These are phyloP conservation scores for Silene conica DNA, from an alignment of 148 eudicot genomes.

Conservation along the genomic window DNA sequence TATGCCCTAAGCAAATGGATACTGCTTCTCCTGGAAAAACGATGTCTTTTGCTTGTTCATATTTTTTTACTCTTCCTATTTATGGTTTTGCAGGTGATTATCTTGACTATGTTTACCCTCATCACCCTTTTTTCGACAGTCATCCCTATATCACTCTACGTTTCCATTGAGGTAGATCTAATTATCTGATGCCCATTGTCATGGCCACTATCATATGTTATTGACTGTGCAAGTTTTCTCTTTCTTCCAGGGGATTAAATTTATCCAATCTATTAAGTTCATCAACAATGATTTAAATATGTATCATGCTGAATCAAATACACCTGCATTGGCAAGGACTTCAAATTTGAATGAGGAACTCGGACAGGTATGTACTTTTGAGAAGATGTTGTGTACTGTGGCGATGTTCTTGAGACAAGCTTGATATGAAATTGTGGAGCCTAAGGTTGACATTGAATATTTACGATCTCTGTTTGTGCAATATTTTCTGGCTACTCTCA, in stretches of 20 bases:
- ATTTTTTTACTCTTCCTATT: not conserved
- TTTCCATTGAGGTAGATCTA: conserved; percentile 81
- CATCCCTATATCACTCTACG: conserved; percentile 97
- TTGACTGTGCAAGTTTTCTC: conserved; percentile 12
- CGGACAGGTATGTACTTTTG: conserved; percentile 73
- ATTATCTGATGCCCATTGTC: conserved; percentile 11
- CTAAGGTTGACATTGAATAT: not conserved
- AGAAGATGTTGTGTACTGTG: not conserved
- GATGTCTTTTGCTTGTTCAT: not conserved
- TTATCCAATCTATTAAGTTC: conserved; percentile 81
- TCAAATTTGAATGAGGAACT: conserved; percentile 99
- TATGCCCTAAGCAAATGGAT: conserved; percentile 2
- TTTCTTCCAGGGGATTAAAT: conserved; percentile 74
- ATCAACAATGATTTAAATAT: conserved; percentile 92
- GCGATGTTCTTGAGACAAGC: not conserved
- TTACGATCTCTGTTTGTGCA: not conserved
- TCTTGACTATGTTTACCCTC: conserved; percentile 84
- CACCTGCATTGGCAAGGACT: conserved; percentile 94
- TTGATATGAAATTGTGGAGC: not conserved
- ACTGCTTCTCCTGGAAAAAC: conserved; percentile 2
- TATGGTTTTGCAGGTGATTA: conserved; percentile 48
- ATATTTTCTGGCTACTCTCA: not conserved
- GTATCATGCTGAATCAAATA: conserved; percentile 86
- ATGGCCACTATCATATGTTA: conserved; percentile 5
- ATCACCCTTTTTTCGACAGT: conserved; percentile 94